These are phyloP conservation scores for Colletotrichum sp. DNA, from an alignment of 2,329 filamentous ascomycete genomes.

Conservation along the genomic window DNA sequence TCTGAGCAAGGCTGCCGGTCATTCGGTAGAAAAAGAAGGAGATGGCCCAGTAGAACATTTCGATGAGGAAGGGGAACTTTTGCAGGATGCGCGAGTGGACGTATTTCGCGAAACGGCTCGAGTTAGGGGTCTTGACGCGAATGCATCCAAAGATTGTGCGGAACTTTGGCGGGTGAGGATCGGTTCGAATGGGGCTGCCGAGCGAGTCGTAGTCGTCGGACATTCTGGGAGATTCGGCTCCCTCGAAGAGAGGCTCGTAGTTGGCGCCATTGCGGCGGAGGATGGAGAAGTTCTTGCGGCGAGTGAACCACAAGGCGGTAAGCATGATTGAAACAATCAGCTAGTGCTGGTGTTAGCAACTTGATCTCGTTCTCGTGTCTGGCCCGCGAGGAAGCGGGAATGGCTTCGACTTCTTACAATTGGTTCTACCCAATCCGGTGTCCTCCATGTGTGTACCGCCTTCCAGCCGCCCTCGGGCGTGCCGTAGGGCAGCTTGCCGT, in stretches of 20 bases:
- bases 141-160: conserved; percentile 54
- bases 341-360: conserved; percentile 24
- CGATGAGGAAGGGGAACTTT: conserved; percentile 70
- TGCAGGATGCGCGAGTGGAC: conserved; percentile 67
- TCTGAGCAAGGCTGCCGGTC: conserved; percentile 56
- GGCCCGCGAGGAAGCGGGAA: background rate
- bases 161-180: conserved; percentile 47
- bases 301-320: conserved; percentile 40
- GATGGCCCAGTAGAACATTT: conserved; percentile 77
- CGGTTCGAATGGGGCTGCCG: conserved; percentile 23
- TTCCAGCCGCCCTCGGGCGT: conserved; percentile 28
- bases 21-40: conserved; percentile 69
- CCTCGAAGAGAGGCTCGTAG: conserved; percentile 28
- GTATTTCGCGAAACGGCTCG: conserved; percentile 64
- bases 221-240: conserved; percentile 24
- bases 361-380: background rate
- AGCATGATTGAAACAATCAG: conserved; percentile 41
- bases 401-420: conserved; percentile 28
- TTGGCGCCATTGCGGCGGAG: conserved; percentile 22
- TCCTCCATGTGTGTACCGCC: conserved; percentile 28
- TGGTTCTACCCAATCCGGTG: conserved; percentile 38
- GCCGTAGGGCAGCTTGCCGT: conserved; percentile 15
- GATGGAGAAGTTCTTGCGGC: conserved; percentile 39
- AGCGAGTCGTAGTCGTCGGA: conserved; percentile 27
- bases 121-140: conserved; percentile 58